Conservation (phyloP, 1,284 basidiomycete genomes). For the Agroathelia rolfsii region DNA sequence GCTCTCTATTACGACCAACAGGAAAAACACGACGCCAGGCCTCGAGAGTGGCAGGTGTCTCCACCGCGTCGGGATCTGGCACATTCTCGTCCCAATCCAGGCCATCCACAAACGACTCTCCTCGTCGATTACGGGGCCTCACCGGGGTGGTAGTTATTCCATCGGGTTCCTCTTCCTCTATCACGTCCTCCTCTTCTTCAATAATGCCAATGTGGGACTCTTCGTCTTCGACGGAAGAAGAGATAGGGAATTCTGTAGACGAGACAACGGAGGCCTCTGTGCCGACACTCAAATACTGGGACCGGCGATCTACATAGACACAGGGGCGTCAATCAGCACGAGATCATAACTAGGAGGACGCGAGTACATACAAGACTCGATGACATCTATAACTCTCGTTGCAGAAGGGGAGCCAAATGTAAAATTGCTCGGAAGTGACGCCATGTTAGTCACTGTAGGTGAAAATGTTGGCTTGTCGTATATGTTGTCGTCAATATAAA, state of each 20-base stretch:
- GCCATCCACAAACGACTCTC: constrained; percentile 27
- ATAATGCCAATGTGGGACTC: constrained; percentile 14
- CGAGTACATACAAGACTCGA: constrained; percentile 35
- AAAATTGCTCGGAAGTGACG: constrained; percentile 33
- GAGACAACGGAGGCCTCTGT: constrained; percentile 42
- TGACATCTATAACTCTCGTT: constrained; percentile 41
- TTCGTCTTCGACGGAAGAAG: constrained; percentile 26
- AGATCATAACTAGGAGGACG: constrained; percentile 19
- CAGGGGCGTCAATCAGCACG: constrained; percentile 5
- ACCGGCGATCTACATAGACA: constrained; percentile 41
- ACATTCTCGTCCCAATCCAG: constrained; percentile 40
- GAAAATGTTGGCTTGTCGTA: too few relatives aligned
- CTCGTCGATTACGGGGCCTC: constrained; percentile 15
- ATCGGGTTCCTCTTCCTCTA: constrained; percentile 23
- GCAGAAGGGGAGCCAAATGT: constrained; percentile 40
- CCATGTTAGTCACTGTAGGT: constrained; percentile 21
- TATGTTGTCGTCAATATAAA: too few relatives aligned
- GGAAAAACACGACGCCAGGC: too few relatives aligned
- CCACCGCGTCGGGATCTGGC: constrained; percentile 10
- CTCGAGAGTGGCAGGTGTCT: constrained; percentile 5
- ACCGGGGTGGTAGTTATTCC: constrained; percentile 14
- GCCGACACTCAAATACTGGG: constrained; percentile 51
- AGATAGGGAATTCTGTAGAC: constrained; percentile 26
- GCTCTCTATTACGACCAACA: too few relatives aligned
- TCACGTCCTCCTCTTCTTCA: constrained; percentile 23